Conservation (phyloP, 2,329 filamentous ascomycete species). For the Aspergillus brunneoviolaceus region DNA sequence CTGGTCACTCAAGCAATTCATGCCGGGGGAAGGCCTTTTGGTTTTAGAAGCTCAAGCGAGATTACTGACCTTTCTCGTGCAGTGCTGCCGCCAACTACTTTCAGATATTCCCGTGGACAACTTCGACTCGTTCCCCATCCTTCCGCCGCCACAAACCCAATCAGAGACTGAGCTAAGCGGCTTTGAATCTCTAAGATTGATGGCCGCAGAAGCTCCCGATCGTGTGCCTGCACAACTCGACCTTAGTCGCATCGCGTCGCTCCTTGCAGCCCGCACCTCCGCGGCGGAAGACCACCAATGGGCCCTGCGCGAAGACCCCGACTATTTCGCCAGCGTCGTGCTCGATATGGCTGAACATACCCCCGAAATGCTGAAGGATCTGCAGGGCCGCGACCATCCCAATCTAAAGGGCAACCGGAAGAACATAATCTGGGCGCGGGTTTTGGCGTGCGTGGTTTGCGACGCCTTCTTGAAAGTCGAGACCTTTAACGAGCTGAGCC, state of each 20-base stretch:
- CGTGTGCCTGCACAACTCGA: constrained; percentile 49
- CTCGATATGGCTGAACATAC: constrained; percentile 46
- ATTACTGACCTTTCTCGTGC: background rate
- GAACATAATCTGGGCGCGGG: constrained; percentile 1
- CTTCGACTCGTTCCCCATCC: constrained; percentile 34
- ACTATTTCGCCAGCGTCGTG: constrained; percentile 52
- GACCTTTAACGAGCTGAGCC: constrained; percentile 2
- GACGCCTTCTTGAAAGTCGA: constrained; percentile 7
- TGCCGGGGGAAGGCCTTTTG: constrained; percentile 49
- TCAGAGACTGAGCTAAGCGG: constrained; percentile 24
- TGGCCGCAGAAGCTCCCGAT: constrained; percentile 55
- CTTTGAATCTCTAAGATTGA: constrained; percentile 39
- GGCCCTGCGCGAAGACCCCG: constrained; percentile 57
- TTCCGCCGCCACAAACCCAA: constrained; percentile 41
- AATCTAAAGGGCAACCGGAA: background rate
- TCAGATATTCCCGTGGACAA: constrained; percentile 46
- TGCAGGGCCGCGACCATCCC: constrained; percentile 22
- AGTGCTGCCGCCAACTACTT: constrained; percentile 37
- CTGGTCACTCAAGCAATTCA: constrained; percentile 35
- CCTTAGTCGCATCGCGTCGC: constrained; percentile 43
- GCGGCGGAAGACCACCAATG: constrained; percentile 55
- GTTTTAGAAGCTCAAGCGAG: background rate
- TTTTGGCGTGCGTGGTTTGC: background rate
- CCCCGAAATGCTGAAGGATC: constrained; percentile 46
- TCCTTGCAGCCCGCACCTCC: constrained; percentile 44